Conservation (phyloP, 805 yeast genomes). For the Candida peoriensis region DNA sequence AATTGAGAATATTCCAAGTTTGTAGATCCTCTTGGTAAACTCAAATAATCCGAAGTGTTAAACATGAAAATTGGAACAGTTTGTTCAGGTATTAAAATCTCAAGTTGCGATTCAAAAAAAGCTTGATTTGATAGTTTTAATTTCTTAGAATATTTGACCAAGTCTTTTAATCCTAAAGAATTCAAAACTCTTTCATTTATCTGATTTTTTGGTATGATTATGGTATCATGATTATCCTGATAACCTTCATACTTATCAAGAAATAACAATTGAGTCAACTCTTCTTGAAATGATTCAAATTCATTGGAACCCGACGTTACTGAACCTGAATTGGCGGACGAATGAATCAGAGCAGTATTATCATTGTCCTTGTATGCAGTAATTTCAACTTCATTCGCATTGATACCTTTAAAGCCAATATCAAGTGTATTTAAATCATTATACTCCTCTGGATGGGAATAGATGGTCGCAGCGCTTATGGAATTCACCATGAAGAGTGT, state of each 20-base stretch:
- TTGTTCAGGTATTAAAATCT: conserved; percentile 29
- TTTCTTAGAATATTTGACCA: conserved; percentile 21
- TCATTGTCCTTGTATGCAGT: no score
- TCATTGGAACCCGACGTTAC: conserved; percentile 8
- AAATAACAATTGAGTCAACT: conserved; percentile 5
- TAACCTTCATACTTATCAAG: neutral
- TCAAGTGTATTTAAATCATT: no score
- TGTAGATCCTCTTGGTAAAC: conserved; percentile 11
- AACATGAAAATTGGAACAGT: conserved; percentile 34
- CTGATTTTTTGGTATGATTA: conserved; percentile 26
- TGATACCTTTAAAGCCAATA: no score
- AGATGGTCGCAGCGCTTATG: no score
- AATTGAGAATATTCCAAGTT: conserved; percentile 22
- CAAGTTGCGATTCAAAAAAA: conserved; percentile 13
- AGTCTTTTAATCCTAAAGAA: conserved; percentile 24
- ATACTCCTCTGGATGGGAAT: no score
- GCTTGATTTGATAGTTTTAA: conserved; percentile 13
- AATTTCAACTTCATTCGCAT: no score
- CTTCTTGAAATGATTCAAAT: conserved; percentile 6
- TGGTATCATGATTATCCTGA: conserved; percentile 15
- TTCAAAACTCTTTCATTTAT: conserved; percentile 20
- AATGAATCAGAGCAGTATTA: no score
- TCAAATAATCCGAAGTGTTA: conserved; percentile 26
- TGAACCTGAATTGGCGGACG: no score
- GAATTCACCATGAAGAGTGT: no score